Evolutionary conservation across 2,329 filamentous ascomycete species (phyloP), one percentile per base, ranked within the genome.

Genomic region (Didymella glomerata): DNA sequence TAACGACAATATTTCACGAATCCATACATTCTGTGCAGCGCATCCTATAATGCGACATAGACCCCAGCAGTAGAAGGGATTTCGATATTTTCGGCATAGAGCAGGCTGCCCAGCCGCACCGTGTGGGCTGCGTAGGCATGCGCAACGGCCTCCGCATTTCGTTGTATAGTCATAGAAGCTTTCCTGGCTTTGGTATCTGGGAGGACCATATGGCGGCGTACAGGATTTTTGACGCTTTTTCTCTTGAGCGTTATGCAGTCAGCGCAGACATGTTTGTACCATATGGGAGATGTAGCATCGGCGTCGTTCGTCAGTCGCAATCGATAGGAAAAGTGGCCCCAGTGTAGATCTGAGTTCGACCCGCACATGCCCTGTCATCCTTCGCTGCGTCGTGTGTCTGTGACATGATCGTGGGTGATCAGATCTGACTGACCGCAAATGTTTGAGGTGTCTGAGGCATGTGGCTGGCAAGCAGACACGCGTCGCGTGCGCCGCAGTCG

Each of bases 121-220:
- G 58, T 62, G 66, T 41, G 55, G 55, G 50, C 44, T 49, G 52
- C 60, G 40, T 49, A 55, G 47, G 44, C 41, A 60, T 67, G 64
- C 64, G 60, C 47, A 51, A 57, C 52, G 60, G 62, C 65, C 54
- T 62, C 57, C 63, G 38, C 58, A 55, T 48, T 65, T 66, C 49
- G 62, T 68, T 70, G 66, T 68, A 69, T 63, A 70, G 64, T 66
- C 67, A 70, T 68, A 71, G 65, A 72, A 68, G 66, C 62, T 63
- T 65, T 57, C 60, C 45, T 56, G 55, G 62, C 61, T 54, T 67
- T 60, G 28, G 42, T 54, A 58, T 60, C 65, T 63, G 61, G 64
- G 61, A 65, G 64, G 64, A 64, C 64, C 64, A 69, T 66, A 56
- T 60, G 64, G 64, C 52, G 69, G 71, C 68, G 70, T 70, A 66